Base-by-base conservation (phyloP, 495 filamentous ascomycete species). In the Viridothelium virens region DNA sequence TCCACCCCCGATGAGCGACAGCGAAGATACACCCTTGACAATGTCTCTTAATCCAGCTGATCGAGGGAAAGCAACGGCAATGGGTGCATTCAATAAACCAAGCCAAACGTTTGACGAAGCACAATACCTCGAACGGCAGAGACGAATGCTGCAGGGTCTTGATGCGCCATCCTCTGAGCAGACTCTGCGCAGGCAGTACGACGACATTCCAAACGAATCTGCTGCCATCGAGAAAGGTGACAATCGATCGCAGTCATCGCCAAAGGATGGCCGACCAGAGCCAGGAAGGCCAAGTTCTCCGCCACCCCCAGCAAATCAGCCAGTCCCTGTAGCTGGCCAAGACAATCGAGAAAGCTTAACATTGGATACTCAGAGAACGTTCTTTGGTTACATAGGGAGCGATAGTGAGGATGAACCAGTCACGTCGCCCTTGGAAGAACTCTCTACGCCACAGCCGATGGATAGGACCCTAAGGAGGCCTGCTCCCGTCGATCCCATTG, bases 81-180 rank as follows among this genome's bases (percentile, higher is more conserved):
- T 91, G 75, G 90, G 90, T 16, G 81, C 91, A 1, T 96, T 96
- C 77, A 87, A 92, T 64, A 91, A 91, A 69, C 90, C 92, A 2
- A 78, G 75, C 31, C 83, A 87, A 48, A 80, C 83, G 9, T 96
- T 92, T 64, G 89, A 94, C 70, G 92, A 96, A 70, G 85, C 88
- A 46, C 89, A 90, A 70, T 96, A 92, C 66, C 84, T 88, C 9
- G 87, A 92, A 70, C 86, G 92, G 39, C 90, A 95, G 69, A 74
- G 89, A 39, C 87, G 89, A 56, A 59, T 59, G 53, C 53, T 59
- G 14, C 18, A 59, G 31, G 53, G 53, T 14, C 11, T 36, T 59
- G 53, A 59, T 25, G 11, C 48, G 16, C 11, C 48, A 5, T 53
- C 48, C 11, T 53, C 48, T 53, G 48, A 11, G 18, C 48, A 53